Conservation (phyloP, 306 rosid genomes). For the Cicer cuneatum region DNA sequence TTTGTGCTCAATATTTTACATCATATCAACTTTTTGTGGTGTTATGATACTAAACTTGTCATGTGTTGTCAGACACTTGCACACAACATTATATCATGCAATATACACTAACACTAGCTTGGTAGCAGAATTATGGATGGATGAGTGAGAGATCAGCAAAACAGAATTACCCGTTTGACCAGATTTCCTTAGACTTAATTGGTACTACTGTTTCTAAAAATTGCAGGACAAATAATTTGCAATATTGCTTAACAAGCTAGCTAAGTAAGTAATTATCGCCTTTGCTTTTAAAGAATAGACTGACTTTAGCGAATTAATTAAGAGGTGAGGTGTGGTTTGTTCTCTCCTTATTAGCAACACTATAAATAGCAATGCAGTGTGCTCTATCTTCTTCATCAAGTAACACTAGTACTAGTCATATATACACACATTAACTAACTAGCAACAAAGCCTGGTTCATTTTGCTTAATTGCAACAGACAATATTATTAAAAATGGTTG, state of each 20-base stretch:
- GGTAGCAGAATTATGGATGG: too few species aligned
- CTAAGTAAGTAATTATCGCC: too few species aligned
- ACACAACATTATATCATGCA: too few species aligned
- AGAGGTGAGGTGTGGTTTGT: too few species aligned
- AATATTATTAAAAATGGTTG: conserved; percentile 42
- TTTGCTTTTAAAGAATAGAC: too few species aligned
- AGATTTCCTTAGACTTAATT: not conserved
- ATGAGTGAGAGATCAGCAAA: too few species aligned
- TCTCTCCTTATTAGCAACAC: not conserved
- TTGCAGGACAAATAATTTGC: not conserved
- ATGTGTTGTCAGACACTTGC: not conserved
- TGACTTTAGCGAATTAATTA: too few species aligned
- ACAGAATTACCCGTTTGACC: not conserved
- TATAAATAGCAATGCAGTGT: conserved; percentile 38
- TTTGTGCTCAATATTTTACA: not conserved
- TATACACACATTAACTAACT: not conserved
- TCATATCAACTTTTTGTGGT: not conserved
- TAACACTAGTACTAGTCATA: not conserved
- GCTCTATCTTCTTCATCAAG: conserved; percentile 1
- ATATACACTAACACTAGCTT: too few species aligned
- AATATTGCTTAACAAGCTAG: not conserved
- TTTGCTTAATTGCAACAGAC: too few species aligned
- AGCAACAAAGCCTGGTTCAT: not conserved
- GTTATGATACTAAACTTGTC: not conserved
- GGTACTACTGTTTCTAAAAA: not conserved